Conservation (phyloP, 495 filamentous ascomycete genomes). For the Saxispiralis lemnorum region DNA sequence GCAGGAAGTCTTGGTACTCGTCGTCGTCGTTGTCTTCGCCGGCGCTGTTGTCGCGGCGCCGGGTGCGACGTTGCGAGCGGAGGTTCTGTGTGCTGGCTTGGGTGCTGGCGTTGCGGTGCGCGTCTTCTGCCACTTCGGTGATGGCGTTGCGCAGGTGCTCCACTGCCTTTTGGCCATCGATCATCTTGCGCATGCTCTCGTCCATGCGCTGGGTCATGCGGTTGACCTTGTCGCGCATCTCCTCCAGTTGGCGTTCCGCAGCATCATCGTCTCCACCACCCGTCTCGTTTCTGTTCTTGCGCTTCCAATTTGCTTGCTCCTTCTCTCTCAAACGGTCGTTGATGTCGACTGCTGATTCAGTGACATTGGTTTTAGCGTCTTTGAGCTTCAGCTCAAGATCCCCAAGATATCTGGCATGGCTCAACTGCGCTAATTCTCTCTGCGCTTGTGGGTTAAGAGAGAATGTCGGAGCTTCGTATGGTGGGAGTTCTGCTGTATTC, state of each 20-base stretch:
- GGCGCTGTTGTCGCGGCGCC: slow-evolving; percentile 1
- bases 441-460: slow-evolving; percentile 20
- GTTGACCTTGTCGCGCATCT: slow-evolving; percentile 18
- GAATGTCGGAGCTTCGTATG: slow-evolving; percentile 21
- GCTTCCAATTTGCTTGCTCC: slow-evolving; percentile 5
- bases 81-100: slow-evolving; percentile 9
- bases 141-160: slow-evolving; percentile 12
- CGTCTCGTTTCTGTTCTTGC: slow-evolving; percentile 4
- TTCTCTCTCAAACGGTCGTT: slow-evolving; percentile 18
- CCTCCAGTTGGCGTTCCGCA: slow-evolving; percentile 9
- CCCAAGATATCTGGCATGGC: slow-evolving; percentile 1
- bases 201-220: slow-evolving; percentile 24
- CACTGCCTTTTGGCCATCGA: slow-evolving; percentile 18
- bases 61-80: slow-evolving; percentile 7
- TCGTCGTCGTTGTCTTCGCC: slow-evolving; percentile 13
- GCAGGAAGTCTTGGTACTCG: slow-evolving; percentile 12
- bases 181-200: slow-evolving; percentile 21
- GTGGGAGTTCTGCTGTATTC: slow-evolving; percentile 11
- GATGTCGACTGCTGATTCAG: slow-evolving; percentile 15
- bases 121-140: slow-evolving; percentile 3
- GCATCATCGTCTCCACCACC: slow-evolving; percentile 10
- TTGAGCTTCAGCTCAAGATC: slow-evolving; percentile 16
- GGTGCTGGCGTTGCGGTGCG: slow-evolving; percentile 10
- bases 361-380: slow-evolving; percentile 13
- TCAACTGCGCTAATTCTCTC: slow-evolving; percentile 9